A percentile compares a stretch with the other conserved stretches of the same genome.
These are phyloP conservation scores for Russula sp. DNA, from an alignment of 768 basidiomycete species.

Conservation along the genomic window DNA sequence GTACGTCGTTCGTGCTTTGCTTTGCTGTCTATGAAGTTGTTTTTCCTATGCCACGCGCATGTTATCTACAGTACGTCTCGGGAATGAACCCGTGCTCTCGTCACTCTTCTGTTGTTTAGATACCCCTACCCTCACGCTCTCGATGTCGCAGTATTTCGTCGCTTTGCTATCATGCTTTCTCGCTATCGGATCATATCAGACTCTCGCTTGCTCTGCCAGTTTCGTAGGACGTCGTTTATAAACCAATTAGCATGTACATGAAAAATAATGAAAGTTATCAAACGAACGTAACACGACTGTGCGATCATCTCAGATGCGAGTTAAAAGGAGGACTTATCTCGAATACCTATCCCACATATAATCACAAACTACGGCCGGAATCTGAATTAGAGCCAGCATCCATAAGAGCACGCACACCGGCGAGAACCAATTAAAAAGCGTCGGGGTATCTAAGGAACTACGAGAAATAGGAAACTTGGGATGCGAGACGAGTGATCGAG, in stretches of 20 bases:
- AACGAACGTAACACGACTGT: neutral
- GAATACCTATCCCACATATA: neutral
- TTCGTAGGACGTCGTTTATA: neutral
- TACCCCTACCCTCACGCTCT: neutral
- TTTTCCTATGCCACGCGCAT: neutral
- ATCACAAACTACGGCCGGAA: neutral
- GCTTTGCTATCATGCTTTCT: neutral
- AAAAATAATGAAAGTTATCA: neutral
- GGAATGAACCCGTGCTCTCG: neutral
- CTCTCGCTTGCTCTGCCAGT: neutral
- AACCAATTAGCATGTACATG: neutral
- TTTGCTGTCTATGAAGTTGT: neutral
- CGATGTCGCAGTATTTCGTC: neutral
- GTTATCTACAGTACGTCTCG: neutral
- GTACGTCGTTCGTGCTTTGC: neutral
- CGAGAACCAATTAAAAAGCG: slow-evolving; percentile 9
- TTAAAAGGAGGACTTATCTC: neutral
- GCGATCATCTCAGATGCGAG: neutral
- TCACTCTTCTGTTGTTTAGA: neutral
- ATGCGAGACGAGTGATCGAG: neutral
- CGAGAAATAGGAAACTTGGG: neutral
- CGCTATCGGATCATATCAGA: neutral
- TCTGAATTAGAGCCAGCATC: slow-evolving; percentile 16
- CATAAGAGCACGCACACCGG: slow-evolving; percentile 11
- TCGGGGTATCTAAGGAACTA: slow-evolving; percentile 19